These are phyloP conservation scores for Durusdinium trenchii DNA, from an alignment of 73 alveolate genomes.

Conservation along the genomic window DNA sequence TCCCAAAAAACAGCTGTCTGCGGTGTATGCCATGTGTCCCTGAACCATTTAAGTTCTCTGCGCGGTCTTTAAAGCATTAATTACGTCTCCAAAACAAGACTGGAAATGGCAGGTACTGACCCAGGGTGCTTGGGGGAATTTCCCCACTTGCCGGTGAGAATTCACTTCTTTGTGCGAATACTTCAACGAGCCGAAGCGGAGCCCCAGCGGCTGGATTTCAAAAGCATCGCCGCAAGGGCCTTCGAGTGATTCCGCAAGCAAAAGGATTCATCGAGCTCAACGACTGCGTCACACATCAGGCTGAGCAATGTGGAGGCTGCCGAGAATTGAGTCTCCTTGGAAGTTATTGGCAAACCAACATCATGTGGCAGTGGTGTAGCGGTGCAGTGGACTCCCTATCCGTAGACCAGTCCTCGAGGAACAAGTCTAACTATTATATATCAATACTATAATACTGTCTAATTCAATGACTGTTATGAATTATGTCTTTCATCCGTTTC, in stretches of 20 bases:
- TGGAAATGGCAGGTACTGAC: not conserved
- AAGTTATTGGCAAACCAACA: not conserved
- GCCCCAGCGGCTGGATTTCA: not conserved
- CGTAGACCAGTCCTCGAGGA: not conserved
- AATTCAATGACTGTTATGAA: no score
- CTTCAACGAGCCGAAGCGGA: no score
- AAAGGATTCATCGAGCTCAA: not conserved
- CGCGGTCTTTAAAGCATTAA: not conserved
- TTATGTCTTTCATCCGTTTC: not conserved
- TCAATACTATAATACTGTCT: no score
- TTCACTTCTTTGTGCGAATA: no score
- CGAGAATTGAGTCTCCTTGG: not conserved
- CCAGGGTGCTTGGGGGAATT: not conserved
- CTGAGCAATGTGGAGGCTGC: not conserved
- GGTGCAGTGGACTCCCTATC: not conserved
- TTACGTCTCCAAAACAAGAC: not conserved
- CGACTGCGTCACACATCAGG: conserved; percentile 33
- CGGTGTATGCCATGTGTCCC: no score
- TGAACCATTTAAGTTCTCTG: no score
- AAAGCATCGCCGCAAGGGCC: conserved; percentile 17
- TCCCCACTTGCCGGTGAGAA: not conserved
- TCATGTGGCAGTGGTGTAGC: not conserved
- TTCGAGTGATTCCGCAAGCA: not conserved
- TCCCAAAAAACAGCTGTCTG: no score
- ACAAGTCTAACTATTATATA: no score